Base-by-base conservation (phyloP, 2,329 filamentous ascomycete species). In the Neonectria sp. region DNA sequence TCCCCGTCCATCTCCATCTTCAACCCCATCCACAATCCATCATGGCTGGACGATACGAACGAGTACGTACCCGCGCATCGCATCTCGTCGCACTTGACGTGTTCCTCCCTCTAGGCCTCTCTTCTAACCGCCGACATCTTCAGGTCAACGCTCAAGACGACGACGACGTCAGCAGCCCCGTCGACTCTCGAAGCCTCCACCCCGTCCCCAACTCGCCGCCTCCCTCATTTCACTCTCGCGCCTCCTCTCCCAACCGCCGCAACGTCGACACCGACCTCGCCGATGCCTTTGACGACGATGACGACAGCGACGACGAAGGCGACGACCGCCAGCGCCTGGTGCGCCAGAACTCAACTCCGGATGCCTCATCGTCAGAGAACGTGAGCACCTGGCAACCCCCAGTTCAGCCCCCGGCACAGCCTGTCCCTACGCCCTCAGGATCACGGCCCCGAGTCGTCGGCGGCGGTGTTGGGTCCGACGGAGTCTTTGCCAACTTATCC, bases 401-500 rank as follows among this genome's bases (percentile, higher is more conserved):
- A 11, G 46, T 55, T 27, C 70, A 68, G 17, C 53, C 66, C 13
- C 63, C 71, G 40, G 31, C 68, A 33, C 68, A 60, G 21, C 55
- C 67, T 55, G 71, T 65, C 46, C 68, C 71, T 25, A 57, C 71
- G 21, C 77, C 74, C 62, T 83, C 79, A 62, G 82, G 75, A n/a
- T 82, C 79, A 35, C 84, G 89, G 68, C 69, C 75, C 48, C 67
- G 71, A 63, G 87, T 93, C 2, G 90, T 94, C 68, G 92, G 94
- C 49, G 89, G 92, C 60, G 92, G 91, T 27, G 89, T 91, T n/a
- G 91, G 93, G 61, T 95, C 94, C 56, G 96, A 98, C 81, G 96
- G 96, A 68, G 96, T 99, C 29, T 99, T 97, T 83, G 96, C 95
- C 61, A 99, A 99, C 79, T 82, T 99, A 72, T 94, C 90, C 72